Evolutionary conservation across 176 grass and related monocot species (phyloP), one percentile per base, ranked within the genome.

Genomic region (Eremochloa ophiuroides): DNA sequence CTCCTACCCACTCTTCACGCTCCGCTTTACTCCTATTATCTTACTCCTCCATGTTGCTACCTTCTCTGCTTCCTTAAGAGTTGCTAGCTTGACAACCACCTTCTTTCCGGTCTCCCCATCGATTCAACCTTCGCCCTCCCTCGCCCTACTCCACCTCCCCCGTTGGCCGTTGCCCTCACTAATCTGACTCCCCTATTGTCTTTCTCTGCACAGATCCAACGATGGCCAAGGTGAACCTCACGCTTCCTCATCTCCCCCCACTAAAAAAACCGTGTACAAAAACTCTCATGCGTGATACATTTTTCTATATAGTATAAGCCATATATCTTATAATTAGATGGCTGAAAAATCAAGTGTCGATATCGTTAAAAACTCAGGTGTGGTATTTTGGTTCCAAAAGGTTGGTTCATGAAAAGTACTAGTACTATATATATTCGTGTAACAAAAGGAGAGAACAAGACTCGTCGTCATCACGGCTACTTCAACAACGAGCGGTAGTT

Each of bases 401-500:
- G 5, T 8, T 2, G 27, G 25, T 23, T 67, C 59, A 67, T 31
- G 48, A 74, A 85, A 85, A 73, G 7, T 60, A 62, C 41, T 62
- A 62, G n/a, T n/a, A n/a, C n/a, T n/a, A n/a, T n/a, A n/a, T 53
- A 16, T 66, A 62, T 62, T 7, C 1, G 5, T 17, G 42, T 59
- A 10, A 71, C 41, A 66, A 81, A 77, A 73, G 55, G n/a, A 46
- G 73, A 51, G 62, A 76, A 63, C 58, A 40, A 0, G 38, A 27
- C 22, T 7, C 37, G 14, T 71, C 71, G 12, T 82, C 53, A 77
- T 85, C 83, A 66, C 66, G 34, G 58, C 59, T 53, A 14, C 18
- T 65, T 44, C 83, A 89, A 89, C 88, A 89, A 86, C 46, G 26
- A 86, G 43, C 26, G 79, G 83, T 86, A 50, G 83, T 72, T 89